Conservation (phyloP, 2,329 filamentous ascomycete genomes). For the Elsinoe ampelina region DNA sequence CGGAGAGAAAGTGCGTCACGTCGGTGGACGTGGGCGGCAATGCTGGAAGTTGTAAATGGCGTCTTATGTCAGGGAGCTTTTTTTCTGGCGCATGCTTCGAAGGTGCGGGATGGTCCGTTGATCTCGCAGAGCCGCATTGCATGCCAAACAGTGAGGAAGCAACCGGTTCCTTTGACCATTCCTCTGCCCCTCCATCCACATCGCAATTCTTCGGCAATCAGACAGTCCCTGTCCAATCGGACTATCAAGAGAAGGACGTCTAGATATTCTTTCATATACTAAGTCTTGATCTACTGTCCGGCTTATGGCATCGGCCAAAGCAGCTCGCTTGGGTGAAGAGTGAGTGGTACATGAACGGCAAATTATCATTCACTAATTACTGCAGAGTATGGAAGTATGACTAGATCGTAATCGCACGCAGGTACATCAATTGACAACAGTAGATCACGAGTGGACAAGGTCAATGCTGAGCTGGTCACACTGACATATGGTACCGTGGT, state of each 20-base stretch:
- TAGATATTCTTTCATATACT: too few species aligned
- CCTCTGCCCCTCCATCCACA: not conserved
- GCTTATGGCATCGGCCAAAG: constrained; percentile 42
- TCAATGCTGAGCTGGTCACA: constrained; percentile 94
- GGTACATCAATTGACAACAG: constrained; percentile 20
- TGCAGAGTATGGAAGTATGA: constrained; percentile 84
- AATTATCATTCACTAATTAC: constrained; percentile 22
- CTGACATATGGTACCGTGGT: constrained; percentile 98
- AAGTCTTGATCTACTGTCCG: not conserved
- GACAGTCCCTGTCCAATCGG: not conserved
- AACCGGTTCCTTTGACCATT: not conserved
- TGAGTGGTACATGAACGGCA: constrained; percentile 36
- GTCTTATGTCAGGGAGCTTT: not conserved
- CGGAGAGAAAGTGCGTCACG: too few species aligned
- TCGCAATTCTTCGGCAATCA: not conserved
- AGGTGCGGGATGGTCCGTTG: not conserved
- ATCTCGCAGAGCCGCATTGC: not conserved
- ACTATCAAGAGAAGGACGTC: too few species aligned
- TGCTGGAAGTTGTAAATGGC: not conserved
- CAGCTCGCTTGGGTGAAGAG: constrained; percentile 65
- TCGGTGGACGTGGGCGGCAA: not conserved
- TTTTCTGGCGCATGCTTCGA: not conserved
- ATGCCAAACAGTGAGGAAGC: not conserved
- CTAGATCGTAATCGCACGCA: not conserved
- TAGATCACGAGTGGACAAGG: constrained; percentile 91